Evolutionary conservation across 1,284 basidiomycete genomes (phyloP).

Genomic region (Afroboletus lepidellus): DNA sequence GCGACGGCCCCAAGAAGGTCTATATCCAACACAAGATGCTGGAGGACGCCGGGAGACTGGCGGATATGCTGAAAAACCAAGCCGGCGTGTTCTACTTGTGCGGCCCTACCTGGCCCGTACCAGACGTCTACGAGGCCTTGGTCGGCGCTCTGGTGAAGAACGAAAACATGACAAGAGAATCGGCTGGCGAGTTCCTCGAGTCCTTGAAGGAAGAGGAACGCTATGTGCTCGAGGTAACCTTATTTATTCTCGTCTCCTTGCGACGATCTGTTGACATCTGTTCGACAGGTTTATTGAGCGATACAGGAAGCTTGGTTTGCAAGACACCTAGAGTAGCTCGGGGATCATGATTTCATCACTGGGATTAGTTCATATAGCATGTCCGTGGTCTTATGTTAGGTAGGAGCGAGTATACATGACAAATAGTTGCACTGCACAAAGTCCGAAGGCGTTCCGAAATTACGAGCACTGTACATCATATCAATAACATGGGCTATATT

Average conservation of each 20-base stretch:
- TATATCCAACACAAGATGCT: conserved; percentile 99
- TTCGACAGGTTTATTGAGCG: conserved; percentile 28
- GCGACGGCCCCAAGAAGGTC: conserved; percentile 88
- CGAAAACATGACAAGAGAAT: conserved; percentile 62
- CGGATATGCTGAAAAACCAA: conserved; percentile 67
- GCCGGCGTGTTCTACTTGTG: conserved; percentile 94
- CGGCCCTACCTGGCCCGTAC: conserved; percentile 98
- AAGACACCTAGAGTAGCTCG: neutral
- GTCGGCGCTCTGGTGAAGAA: conserved; percentile 76
- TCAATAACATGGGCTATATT: conserved; percentile 28
- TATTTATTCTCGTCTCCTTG: conserved; percentile 3
- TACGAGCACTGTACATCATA: neutral
- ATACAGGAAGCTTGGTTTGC: no score
- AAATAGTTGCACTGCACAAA: no score
- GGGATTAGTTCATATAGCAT: neutral
- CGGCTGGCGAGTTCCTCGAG: conserved; percentile 85
- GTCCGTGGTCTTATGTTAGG: neutral
- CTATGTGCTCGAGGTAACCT: conserved; percentile 89
- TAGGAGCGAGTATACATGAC: no score
- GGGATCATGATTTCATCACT: neutral
- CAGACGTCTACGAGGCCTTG: conserved; percentile 93
- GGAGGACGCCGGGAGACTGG: conserved; percentile 80
- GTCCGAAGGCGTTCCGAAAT: neutral
- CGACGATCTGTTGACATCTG: conserved; percentile 7
- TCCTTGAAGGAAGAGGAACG: conserved; percentile 95